Conservation (phyloP, 148 eudicot genomes). For the Silene conica region DNA sequence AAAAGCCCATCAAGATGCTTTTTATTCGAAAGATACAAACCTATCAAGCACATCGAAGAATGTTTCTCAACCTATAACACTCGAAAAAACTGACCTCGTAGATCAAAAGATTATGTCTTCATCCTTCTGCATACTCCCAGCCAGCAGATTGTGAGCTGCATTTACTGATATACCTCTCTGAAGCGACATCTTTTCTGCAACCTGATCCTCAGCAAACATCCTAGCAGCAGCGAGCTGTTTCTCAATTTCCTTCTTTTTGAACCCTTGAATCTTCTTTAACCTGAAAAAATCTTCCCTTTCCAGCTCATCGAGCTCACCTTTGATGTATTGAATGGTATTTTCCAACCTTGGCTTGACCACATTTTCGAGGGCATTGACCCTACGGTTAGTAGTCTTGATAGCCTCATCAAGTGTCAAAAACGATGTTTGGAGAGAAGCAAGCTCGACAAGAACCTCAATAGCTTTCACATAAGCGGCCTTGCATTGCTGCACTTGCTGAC, state of each 20-base stretch:
- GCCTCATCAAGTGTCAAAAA: conserved; percentile 90
- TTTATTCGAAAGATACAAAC: background rate
- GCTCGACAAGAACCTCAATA: conserved; percentile 84
- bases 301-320: conserved; percentile 87
- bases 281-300: conserved; percentile 91
- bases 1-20: background rate
- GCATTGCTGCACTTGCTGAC: conserved; percentile 71
- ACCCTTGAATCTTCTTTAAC: conserved; percentile 86
- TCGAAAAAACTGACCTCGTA: conserved; percentile 3
- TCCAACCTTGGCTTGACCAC: conserved; percentile 82
- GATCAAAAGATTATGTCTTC: conserved; percentile 59
- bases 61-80: background rate
- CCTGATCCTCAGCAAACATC: conserved; percentile 53
- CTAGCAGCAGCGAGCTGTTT: conserved; percentile 52
- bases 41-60: background rate
- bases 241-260: conserved; percentile 72
- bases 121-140: conserved; percentile 36
- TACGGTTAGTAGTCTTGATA: conserved; percentile 82
- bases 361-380: conserved; percentile 82
- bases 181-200: conserved; percentile 45
- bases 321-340: conserved; percentile 73
- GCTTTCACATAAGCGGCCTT: conserved; percentile 62
- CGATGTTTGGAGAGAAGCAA: conserved; percentile 88
- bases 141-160: conserved; percentile 49
- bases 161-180: conserved; percentile 45